Evolutionary conservation across 306 rosid species (phyloP).

Genomic region (Pyrus pyrifolia): DNA sequence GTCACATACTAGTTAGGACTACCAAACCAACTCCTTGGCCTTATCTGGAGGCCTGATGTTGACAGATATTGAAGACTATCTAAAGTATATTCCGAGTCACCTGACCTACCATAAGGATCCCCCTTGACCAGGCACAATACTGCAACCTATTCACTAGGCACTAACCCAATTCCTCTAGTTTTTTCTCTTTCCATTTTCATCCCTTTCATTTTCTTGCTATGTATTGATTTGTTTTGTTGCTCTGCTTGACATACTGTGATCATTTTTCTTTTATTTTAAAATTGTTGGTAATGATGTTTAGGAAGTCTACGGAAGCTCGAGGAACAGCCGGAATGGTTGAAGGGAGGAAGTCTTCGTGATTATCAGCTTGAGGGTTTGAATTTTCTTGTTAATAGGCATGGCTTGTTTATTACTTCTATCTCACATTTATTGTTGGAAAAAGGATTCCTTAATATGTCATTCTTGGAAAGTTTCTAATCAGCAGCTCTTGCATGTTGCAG

Average conservation of each 20-base stretch:
- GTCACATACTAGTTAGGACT: background rate
- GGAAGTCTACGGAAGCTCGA: constrained; percentile 96
- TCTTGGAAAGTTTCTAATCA: constrained; percentile 24
- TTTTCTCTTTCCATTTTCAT: background rate
- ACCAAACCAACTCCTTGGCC: background rate
- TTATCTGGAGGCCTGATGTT: background rate
- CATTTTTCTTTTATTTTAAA: background rate
- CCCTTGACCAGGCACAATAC: background rate
- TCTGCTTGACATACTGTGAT: background rate
- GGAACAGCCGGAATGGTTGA: constrained; percentile 98
- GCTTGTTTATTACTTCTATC: background rate
- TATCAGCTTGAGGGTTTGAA: constrained; percentile 99
- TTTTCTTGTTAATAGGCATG: constrained; percentile 97
- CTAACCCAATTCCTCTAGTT: background rate
- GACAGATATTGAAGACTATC: background rate
- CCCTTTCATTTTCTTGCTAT: background rate
- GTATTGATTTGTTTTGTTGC: background rate
- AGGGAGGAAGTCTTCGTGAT: constrained; percentile 97
- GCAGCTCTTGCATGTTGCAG: constrained; percentile 41
- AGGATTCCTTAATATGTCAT: background rate
- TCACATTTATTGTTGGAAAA: background rate
- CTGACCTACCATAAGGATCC: background rate
- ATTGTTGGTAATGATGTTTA: constrained; percentile 32
- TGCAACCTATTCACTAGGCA: background rate
- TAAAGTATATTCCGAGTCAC: background rate